A percentile compares a stretch with the other conserved stretches of the same genome.
Conservation (phyloP, 805 yeast genomes). For the Wickerhamomyces queroliae region DNA sequence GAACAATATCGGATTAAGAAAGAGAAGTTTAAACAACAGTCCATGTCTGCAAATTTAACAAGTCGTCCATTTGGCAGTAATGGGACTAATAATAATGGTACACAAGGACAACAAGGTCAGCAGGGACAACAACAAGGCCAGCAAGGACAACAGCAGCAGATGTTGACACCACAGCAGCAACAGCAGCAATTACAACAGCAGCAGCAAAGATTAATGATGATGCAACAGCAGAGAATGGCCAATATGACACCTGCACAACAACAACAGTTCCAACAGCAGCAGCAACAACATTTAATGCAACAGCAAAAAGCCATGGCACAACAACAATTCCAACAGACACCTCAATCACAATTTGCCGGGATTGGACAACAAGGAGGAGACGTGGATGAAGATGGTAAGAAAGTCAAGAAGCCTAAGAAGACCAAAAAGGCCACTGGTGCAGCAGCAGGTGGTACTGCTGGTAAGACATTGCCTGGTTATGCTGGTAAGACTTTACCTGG, state of each 20-base stretch:
- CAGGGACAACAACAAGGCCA: slow-evolving; percentile 27
- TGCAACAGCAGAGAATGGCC: slow-evolving; percentile 24
- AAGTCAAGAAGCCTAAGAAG: slow-evolving; percentile 14
- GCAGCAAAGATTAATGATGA: slow-evolving; percentile 25
- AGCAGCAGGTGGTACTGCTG: slow-evolving; percentile 18
- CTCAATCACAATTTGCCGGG: slow-evolving; percentile 9
- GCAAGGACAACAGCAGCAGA: slow-evolving; percentile 25
- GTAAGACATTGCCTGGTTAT: slow-evolving; percentile 16
- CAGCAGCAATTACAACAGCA: slow-evolving; percentile 24
- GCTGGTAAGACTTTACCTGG: slow-evolving; percentile 22
- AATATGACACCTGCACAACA: slow-evolving; percentile 9
- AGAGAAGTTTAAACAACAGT: slow-evolving; percentile 43
- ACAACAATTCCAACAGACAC: slow-evolving; percentile 22
- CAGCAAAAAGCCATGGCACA: slow-evolving; percentile 21
- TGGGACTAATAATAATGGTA: slow-evolving; percentile 14
- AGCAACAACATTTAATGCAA: slow-evolving; percentile 9
- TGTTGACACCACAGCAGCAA: slow-evolving; percentile 24
- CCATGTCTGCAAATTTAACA: slow-evolving; percentile 23
- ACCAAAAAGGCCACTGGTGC: slow-evolving; percentile 8
- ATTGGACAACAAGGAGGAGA: slow-evolving; percentile 3
- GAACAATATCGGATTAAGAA: slow-evolving; percentile 78
- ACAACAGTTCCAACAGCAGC: slow-evolving; percentile 12
- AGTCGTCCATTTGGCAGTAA: slow-evolving; percentile 8
- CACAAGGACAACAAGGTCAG: slow-evolving; percentile 22
- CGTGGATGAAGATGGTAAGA: slow-evolving; percentile 15